Percentiles rank a stretch among this genome's conserved stretches.
These are phyloP conservation scores for Fusarium sp. DNA, from an alignment of 2,329 filamentous ascomycete genomes.

Conservation along the genomic window DNA sequence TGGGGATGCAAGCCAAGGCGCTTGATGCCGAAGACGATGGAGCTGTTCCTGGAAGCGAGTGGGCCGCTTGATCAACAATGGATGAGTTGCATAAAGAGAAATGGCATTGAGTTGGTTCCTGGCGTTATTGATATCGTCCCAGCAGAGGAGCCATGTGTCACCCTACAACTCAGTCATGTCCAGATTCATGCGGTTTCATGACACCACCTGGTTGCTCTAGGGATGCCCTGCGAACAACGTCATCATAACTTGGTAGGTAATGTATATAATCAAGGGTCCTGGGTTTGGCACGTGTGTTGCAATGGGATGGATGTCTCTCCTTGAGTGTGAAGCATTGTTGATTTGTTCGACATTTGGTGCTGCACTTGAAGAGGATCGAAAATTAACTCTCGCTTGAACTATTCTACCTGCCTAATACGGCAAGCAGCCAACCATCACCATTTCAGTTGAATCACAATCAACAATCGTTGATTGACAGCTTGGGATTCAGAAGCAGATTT, in stretches of 20 bases:
- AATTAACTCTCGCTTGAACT: neutral
- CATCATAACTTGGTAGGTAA: neutral
- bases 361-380: neutral
- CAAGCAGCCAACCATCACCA: neutral
- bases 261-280: neutral
- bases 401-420: neutral
- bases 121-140: slow-evolving; percentile 7
- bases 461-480: neutral
- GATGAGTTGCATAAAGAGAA: slow-evolving; percentile 9
- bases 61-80: neutral
- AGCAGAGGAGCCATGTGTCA: neutral
- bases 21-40: slow-evolving; percentile 18
- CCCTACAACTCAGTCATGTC: neutral
- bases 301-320: neutral
- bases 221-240: neutral
- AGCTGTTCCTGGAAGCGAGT: slow-evolving; percentile 20
- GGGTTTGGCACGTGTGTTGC: neutral
- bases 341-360: neutral
- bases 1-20: slow-evolving; percentile 42
- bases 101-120: slow-evolving; percentile 5
- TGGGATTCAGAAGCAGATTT: neutral
- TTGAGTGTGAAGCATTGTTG: neutral
- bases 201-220: neutral
- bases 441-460: neutral
- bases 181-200: slow-evolving; percentile 3